Conservation (phyloP, 2,329 filamentous ascomycete genomes). For the Polychaeton citri region DNA sequence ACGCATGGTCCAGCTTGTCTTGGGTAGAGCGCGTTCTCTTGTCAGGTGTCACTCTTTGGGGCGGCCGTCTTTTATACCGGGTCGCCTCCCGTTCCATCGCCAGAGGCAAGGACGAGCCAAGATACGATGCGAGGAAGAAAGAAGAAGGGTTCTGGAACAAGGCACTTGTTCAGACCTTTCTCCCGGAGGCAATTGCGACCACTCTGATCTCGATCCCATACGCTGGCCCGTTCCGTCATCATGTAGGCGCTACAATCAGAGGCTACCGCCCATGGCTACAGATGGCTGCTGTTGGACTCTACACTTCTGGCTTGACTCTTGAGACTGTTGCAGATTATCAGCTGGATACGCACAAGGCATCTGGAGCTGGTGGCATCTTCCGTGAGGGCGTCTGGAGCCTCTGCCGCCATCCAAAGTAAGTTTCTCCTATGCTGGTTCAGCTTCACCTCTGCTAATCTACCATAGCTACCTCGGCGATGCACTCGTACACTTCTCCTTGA, state of each 20-base stretch:
- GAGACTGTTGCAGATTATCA: slow-evolving; percentile 46
- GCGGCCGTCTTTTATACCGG: slow-evolving; percentile 42
- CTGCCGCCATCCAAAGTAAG: slow-evolving; percentile 49
- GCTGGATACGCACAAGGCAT: slow-evolving; percentile 37
- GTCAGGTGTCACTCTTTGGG: slow-evolving; percentile 45
- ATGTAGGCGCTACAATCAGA: slow-evolving; percentile 11
- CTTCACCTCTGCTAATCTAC: neutral
- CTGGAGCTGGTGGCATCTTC: slow-evolving; percentile 26
- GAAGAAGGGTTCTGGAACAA: slow-evolving; percentile 45
- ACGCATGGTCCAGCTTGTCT: slow-evolving; percentile 35
- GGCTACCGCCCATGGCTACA: neutral
- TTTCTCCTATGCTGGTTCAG: slow-evolving; percentile 3
- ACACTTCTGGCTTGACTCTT: slow-evolving; percentile 42
- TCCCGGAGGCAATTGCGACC: slow-evolving; percentile 45
- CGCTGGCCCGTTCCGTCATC: slow-evolving; percentile 36
- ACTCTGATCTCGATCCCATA: slow-evolving; percentile 45
- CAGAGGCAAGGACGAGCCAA: slow-evolving; percentile 42
- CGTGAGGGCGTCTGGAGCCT: slow-evolving; percentile 49
- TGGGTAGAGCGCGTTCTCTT: slow-evolving; percentile 45
- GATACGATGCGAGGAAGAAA: slow-evolving; percentile 40
- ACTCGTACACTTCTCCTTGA: slow-evolving; percentile 46
- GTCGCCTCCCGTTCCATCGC: slow-evolving; percentile 35
- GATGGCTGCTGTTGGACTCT: slow-evolving; percentile 35
- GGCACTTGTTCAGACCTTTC: slow-evolving; percentile 40
- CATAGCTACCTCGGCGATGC: slow-evolving; percentile 47